Conservation (phyloP, 2,329 filamentous ascomycete species). For the Alternaria sp. region DNA sequence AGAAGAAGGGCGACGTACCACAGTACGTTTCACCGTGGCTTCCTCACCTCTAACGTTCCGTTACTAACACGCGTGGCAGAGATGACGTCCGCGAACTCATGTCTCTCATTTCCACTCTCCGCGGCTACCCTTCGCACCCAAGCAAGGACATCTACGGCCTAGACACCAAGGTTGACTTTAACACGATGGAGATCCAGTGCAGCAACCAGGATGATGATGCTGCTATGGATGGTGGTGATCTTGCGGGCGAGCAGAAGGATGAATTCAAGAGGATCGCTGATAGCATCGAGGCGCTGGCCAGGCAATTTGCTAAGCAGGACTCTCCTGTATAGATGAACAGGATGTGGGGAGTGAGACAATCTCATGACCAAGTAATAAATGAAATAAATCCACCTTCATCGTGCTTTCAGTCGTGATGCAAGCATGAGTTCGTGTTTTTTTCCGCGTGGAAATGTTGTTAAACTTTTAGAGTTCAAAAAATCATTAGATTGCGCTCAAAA, state of each 20-base stretch:
- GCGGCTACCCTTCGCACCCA: slow-evolving; percentile 53
- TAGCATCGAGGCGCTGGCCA: slow-evolving; percentile 53
- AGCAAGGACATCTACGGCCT: slow-evolving; percentile 53
- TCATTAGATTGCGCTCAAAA: background rate
- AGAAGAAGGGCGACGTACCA: slow-evolving; percentile 53
- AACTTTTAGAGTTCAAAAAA: background rate
- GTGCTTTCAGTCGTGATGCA: background rate
- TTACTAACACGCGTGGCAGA: slow-evolving; percentile 24
- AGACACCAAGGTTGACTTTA: slow-evolving; percentile 53
- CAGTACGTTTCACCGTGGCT: slow-evolving; percentile 22
- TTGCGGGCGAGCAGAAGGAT: slow-evolving; percentile 54
- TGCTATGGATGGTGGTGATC: slow-evolving; percentile 42
- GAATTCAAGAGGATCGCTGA: slow-evolving; percentile 55
- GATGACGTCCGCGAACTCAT: slow-evolving; percentile 56
- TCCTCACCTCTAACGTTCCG: background rate
- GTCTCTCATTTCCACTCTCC: slow-evolving; percentile 49
- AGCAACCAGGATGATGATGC: slow-evolving; percentile 52
- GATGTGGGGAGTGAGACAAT: background rate
- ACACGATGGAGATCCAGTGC: slow-evolving; percentile 57
- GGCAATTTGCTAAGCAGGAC: slow-evolving; percentile 55
- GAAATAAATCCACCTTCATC: background rate
- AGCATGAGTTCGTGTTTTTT: background rate
- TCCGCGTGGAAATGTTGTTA: too few species aligned
- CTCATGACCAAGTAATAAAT: background rate
- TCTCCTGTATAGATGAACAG: slow-evolving; percentile 38